Percentiles rank a stretch among this genome's conserved stretches.
These are phyloP conservation scores for Sporobolomyces pararoseus DNA, from an alignment of 768 basidiomycete genomes.

Conservation along the genomic window DNA sequence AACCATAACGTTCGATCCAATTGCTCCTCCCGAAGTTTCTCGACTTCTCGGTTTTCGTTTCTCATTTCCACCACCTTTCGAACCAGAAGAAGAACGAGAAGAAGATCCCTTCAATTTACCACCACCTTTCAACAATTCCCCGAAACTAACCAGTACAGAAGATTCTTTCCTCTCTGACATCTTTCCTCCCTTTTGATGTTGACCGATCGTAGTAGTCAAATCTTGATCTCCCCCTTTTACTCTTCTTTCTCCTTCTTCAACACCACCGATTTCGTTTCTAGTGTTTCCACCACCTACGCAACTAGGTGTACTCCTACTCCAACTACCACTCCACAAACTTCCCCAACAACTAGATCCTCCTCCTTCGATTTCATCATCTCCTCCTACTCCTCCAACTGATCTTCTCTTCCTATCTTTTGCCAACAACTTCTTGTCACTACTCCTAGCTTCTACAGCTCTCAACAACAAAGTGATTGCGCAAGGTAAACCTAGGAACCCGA, in stretches of 20 bases:
- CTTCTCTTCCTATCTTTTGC: neutral
- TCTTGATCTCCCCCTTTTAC: too few relatives aligned
- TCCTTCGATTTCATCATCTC: too few relatives aligned
- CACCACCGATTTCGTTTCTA: too few relatives aligned
- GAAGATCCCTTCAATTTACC: too few relatives aligned
- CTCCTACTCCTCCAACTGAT: neutral
- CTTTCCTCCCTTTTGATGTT: too few relatives aligned
- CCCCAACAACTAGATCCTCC: neutral
- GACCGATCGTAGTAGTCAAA: too few relatives aligned
- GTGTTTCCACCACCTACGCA: too few relatives aligned
- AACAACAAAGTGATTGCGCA: constrained; percentile 9
- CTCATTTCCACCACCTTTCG: too few relatives aligned
- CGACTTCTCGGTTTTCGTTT: neutral
- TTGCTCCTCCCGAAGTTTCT: neutral
- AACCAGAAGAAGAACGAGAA: too few relatives aligned
- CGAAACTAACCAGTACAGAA: constrained; percentile 4
- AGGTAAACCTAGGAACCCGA: constrained; percentile 6
- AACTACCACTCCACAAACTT: neutral
- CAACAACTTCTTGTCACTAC: neutral
- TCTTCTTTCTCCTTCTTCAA: neutral
- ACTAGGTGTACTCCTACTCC: too few relatives aligned
- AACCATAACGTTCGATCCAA: neutral
- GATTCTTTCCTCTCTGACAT: too few relatives aligned
- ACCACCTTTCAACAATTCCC: neutral
- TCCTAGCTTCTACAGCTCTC: neutral